A percentile compares a stretch with the other conserved stretches of the same genome.
Conservation (phyloP, 495 filamentous ascomycete species). For the Extremus antarcticus region DNA sequence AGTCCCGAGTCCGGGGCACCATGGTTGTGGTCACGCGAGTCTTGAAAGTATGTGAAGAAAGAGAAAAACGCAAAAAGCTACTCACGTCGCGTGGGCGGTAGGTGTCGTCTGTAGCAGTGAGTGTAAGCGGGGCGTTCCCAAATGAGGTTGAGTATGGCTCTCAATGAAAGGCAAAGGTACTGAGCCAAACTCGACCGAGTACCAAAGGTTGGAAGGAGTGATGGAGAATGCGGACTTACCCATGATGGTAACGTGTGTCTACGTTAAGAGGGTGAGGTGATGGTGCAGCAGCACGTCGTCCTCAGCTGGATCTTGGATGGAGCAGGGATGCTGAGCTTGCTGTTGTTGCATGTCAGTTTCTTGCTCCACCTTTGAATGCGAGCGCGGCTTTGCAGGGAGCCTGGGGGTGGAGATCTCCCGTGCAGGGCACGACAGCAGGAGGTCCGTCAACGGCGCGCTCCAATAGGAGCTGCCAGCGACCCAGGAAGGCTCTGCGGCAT, state of each 20-base stretch:
- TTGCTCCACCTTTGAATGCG: background rate
- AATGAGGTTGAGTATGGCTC: background rate
- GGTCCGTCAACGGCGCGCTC: background rate
- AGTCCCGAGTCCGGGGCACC: background rate
- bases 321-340: background rate
- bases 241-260: background rate
- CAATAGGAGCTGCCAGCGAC: background rate
- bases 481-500: background rate
- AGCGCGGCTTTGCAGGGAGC: background rate
- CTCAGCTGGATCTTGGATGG: background rate
- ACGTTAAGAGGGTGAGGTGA: background rate
- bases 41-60: background rate
- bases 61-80: background rate
- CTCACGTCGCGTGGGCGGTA: slow-evolving; percentile 21
- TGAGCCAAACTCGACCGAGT: background rate
- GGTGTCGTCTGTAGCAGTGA: slow-evolving; percentile 17
- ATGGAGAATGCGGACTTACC: background rate
- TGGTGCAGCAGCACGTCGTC: background rate
- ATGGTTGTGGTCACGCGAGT: background rate
- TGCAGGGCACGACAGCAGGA: background rate
- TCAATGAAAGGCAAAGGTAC: background rate
- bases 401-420: background rate
- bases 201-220: background rate
- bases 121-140: slow-evolving; percentile 1
- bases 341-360: background rate